A percentile compares a stretch with the other conserved stretches of the same genome.
Conservation (phyloP, 495 filamentous ascomycete genomes). For the Trichoderma parareesei region DNA sequence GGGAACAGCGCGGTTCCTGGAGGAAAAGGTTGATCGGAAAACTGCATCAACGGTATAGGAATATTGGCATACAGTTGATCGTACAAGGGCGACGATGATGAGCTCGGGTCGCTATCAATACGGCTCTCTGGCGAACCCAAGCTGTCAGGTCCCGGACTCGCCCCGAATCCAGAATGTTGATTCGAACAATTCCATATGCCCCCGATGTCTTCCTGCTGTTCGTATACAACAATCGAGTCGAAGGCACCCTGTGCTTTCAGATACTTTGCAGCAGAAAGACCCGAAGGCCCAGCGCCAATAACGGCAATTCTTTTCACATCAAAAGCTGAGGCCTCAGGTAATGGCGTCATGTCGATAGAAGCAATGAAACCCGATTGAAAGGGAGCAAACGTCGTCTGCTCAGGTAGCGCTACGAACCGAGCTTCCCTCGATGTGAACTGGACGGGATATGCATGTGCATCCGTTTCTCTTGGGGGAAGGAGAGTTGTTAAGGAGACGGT, state of each 20-base stretch:
- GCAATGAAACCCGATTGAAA: no score
- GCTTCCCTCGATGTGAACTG: no score
- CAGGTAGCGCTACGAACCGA: no score
- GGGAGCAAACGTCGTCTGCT: no score
- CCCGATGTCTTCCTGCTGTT: slow-evolving; percentile 65
- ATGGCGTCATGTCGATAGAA: no score
- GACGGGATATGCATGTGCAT: no score
- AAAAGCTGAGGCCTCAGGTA: slow-evolving; percentile 17
- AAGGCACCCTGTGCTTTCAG: slow-evolving; percentile 66
- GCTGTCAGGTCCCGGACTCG: slow-evolving; percentile 13
- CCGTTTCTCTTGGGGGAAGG: no score
- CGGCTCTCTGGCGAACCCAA: slow-evolving; percentile 31
- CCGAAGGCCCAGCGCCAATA: slow-evolving; percentile 63
- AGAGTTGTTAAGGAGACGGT: no score
- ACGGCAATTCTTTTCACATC: slow-evolving; percentile 50
- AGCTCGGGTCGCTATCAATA: slow-evolving; percentile 30
- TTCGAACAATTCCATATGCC: slow-evolving; percentile 71
- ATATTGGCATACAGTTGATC: slow-evolving; percentile 79
- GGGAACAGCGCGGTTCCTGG: slow-evolving; percentile 62
- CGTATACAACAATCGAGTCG: slow-evolving; percentile 63
- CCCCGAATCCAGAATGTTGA: slow-evolving; percentile 26
- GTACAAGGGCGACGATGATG: slow-evolving; percentile 64
- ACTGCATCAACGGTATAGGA: slow-evolving; percentile 72
- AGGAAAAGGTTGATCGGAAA: slow-evolving; percentile 61
- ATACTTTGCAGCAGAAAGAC: slow-evolving; percentile 62